Conservation (phyloP, 78 protist genomes). For the Thecamonas trahens region DNA sequence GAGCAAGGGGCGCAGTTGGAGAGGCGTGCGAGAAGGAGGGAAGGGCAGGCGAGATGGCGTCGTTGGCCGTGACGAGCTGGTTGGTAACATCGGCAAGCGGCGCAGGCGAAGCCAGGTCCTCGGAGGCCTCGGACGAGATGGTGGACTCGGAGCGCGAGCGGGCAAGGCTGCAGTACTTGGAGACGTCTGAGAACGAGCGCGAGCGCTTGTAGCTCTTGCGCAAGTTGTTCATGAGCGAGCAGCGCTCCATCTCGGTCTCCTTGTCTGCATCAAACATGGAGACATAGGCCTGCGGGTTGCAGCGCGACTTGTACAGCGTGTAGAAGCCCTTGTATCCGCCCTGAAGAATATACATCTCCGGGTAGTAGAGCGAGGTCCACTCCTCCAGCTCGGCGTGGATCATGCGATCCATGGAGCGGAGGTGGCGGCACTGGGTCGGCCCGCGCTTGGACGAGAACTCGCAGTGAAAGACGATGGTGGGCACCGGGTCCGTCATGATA, state of each 20-base stretch:
- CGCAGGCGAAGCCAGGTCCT: too few relatives aligned
- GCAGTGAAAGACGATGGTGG: constrained; percentile 30
- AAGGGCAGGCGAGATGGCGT: too few relatives aligned
- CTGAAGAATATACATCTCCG: constrained; percentile 21
- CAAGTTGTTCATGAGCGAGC: background rate
- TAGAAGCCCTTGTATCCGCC: constrained; percentile 36
- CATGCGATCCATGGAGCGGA: constrained; percentile 17
- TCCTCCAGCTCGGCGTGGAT: background rate
- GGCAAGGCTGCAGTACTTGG: too few relatives aligned
- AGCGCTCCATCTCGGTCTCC: background rate
- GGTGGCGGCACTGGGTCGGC: constrained; percentile 16
- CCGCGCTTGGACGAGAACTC: constrained; percentile 38
- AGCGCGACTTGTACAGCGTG: background rate
- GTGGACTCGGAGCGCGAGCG: too few relatives aligned
- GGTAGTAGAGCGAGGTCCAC: too few relatives aligned
- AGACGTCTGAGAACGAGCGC: too few relatives aligned
- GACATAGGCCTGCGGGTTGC: background rate
- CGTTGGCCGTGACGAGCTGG: too few relatives aligned
- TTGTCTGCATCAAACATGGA: background rate
- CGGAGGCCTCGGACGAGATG: too few relatives aligned
- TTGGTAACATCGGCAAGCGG: too few relatives aligned
- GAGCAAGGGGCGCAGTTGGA: too few relatives aligned
- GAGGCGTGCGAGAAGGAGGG: too few relatives aligned
- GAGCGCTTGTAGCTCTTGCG: too few relatives aligned
- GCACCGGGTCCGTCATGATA: background rate